Evolutionary conservation across 2,329 filamentous ascomycete species (phyloP).

Genomic region (Microdochium trichocladiopsis): DNA sequence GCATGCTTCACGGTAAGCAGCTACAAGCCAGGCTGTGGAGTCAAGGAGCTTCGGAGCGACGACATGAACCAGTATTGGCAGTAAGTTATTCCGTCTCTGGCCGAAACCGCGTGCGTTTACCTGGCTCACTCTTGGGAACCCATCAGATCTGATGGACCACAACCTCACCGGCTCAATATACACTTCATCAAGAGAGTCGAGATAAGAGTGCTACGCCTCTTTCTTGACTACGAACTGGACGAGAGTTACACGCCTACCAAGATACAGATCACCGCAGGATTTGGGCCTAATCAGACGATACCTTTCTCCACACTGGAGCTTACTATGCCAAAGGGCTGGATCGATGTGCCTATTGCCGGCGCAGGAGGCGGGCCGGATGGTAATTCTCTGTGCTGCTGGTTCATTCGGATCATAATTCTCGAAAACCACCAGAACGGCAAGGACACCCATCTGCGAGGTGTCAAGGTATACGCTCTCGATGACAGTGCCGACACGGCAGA

Average conservation of each 20-base stretch:
- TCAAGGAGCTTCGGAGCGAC: slow-evolving; percentile 68
- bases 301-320: slow-evolving; percentile 79
- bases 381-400: slow-evolving; percentile 76
- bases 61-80: slow-evolving; percentile 74
- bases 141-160: slow-evolving; percentile 68
- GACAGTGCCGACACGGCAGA: slow-evolving; percentile 31
- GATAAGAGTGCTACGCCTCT: slow-evolving; percentile 72
- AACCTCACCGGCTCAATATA: slow-evolving; percentile 75
- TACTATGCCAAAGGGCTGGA: slow-evolving; percentile 78
- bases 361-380: slow-evolving; percentile 55
- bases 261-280: slow-evolving; percentile 83
- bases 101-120: not conserved
- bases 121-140: not conserved
- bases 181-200: slow-evolving; percentile 80
- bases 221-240: slow-evolving; percentile 85
- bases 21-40: slow-evolving; percentile 73
- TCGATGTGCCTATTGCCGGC: slow-evolving; percentile 63
- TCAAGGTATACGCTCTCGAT: slow-evolving; percentile 72
- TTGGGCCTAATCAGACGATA: slow-evolving; percentile 83
- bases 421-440: slow-evolving; percentile 99
- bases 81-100: slow-evolving; percentile 33
- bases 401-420: slow-evolving; percentile 82
- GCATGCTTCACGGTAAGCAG: slow-evolving; percentile 78
- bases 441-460: slow-evolving; percentile 90
- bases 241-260: slow-evolving; percentile 96